These are phyloP conservation scores for Irpex sp. DNA, from an alignment of 1,284 basidiomycete species.

Conservation along the genomic window DNA sequence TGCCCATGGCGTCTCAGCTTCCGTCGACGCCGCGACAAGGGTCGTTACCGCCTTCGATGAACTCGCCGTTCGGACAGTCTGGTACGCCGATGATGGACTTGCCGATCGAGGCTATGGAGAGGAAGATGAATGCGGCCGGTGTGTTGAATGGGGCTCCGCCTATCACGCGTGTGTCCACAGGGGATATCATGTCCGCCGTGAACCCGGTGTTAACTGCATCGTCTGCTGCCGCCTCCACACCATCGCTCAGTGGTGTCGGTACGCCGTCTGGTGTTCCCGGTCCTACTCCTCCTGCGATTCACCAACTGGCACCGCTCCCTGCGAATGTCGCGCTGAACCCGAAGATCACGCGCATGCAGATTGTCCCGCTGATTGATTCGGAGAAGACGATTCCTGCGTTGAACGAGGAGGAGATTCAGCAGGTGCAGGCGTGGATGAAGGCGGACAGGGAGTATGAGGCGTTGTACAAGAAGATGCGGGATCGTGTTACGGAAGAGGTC, in stretches of 20 bases:
- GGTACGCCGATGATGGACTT: conserved; percentile 6
- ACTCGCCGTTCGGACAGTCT: conserved; percentile 16
- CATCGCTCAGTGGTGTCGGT: not conserved
- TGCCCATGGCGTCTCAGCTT: not conserved
- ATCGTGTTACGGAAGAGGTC: conserved; percentile 20
- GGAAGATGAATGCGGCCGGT: conserved; percentile 9
- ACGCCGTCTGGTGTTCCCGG: conserved; percentile 6
- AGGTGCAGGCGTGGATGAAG: conserved; percentile 50
- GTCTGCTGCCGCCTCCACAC: not conserved
- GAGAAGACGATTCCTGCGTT: conserved; percentile 54
- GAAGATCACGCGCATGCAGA: conserved; percentile 59
- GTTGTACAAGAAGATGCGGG: conserved; percentile 33
- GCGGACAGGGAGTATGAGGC: conserved; percentile 48
- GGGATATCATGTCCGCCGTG: conserved; percentile 1
- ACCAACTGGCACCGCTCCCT: conserved; percentile 25
- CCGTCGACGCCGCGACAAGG: conserved; percentile 16
- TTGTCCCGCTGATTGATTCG: conserved; percentile 57
- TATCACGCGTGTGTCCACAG: conserved; percentile 1
- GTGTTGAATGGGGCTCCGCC: conserved; percentile 6
- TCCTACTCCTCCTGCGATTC: conserved; percentile 16
- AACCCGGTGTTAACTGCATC: conserved; percentile 4
- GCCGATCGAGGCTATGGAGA: conserved; percentile 7
- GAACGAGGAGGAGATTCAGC: conserved; percentile 37
- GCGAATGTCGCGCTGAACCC: conserved; percentile 45
- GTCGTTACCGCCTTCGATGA: conserved; percentile 21